phyloP scores from a whole-genome alignment of 805 yeast species.

The Kockiozyma suomiensis region DNA sequence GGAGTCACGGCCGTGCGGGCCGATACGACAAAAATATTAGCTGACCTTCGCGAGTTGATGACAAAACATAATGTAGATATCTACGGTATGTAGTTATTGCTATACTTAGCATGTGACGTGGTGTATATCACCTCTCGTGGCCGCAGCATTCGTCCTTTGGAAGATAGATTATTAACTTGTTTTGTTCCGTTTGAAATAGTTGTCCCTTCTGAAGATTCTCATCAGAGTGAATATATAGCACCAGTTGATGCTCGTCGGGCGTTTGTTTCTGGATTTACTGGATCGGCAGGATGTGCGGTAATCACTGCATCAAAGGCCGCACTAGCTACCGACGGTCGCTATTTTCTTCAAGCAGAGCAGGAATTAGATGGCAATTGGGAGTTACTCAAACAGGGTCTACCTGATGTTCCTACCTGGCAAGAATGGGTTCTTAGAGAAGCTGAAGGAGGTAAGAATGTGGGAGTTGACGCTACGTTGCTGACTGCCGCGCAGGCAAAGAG shows the following conservation, averaged over 20 bases:
- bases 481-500: slow-evolving; percentile 42
- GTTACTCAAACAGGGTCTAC: slow-evolving; percentile 74
- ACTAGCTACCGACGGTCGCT: slow-evolving; percentile 91
- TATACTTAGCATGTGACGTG: no score
- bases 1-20: slow-evolving; percentile 17
- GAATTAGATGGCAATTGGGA: slow-evolving; percentile 82
- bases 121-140: no score
- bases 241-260: slow-evolving; percentile 79
- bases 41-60: slow-evolving; percentile 65
- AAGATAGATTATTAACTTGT: no score
- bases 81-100: slow-evolving; percentile 53
- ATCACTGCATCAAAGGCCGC: slow-evolving; percentile 72
- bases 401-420: slow-evolving; percentile 76
- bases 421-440: slow-evolving; percentile 70
- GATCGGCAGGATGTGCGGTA: slow-evolving; percentile 92
- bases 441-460: slow-evolving; percentile 57
- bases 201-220: slow-evolving; percentile 89
- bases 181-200: slow-evolving; percentile 38
- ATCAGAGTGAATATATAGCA: slow-evolving; percentile 87
- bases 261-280: slow-evolving; percentile 83
- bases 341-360: slow-evolving; percentile 84
- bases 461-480: slow-evolving; percentile 81
- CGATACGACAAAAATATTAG: slow-evolving; percentile 50
- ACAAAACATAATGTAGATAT: slow-evolving; percentile 63
- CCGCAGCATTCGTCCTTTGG: no score